A percentile compares a stretch with the other conserved stretches of the same genome.
phyloP scores from a whole-genome alignment of 2,329 filamentous ascomycete genomes.

The Aspergillus udagawae region DNA sequence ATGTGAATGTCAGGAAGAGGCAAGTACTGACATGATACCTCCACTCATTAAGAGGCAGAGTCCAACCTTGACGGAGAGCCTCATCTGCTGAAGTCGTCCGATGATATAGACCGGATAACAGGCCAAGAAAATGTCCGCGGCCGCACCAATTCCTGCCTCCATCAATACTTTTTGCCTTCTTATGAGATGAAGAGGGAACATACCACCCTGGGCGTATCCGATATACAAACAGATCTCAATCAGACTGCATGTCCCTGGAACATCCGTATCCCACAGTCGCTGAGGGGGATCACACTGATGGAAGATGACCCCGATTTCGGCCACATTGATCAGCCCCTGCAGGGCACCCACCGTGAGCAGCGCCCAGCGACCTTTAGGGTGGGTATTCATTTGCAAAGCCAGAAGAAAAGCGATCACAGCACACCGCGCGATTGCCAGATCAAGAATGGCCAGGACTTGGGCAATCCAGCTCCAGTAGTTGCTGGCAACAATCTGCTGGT shows the following conservation, averaged over 20 bases:
- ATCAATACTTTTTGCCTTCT: neutral
- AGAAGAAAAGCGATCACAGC: conserved; percentile 16
- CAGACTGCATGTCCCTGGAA: conserved; percentile 10
- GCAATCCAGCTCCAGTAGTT: conserved; percentile 18
- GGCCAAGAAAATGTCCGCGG: conserved; percentile 13
- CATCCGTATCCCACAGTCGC: conserved; percentile 11
- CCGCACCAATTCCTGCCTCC: conserved; percentile 8
- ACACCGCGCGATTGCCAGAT: conserved; percentile 10
- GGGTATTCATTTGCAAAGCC: conserved; percentile 10
- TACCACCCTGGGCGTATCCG: conserved; percentile 16
- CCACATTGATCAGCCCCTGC: conserved; percentile 12
- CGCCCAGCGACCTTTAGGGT: conserved; percentile 8
- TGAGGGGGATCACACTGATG: conserved; percentile 11
- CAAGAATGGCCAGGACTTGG: conserved; percentile 11
- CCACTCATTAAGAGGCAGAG: conserved; percentile 17
- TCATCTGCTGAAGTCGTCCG: conserved; percentile 16
- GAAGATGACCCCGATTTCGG: conserved; percentile 12
- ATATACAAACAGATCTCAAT: conserved; percentile 11
- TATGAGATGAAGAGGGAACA: neutral
- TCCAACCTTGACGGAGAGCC: conserved; percentile 12
- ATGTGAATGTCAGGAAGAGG: no score
- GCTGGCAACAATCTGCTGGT: conserved; percentile 7
- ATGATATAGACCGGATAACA: conserved; percentile 16
- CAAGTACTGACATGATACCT: conserved; percentile 11
- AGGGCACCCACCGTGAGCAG: conserved; percentile 12